Evolutionary conservation across 306 rosid genomes (phyloP).

Genomic region (Herpetospermum pedunculosum): DNA sequence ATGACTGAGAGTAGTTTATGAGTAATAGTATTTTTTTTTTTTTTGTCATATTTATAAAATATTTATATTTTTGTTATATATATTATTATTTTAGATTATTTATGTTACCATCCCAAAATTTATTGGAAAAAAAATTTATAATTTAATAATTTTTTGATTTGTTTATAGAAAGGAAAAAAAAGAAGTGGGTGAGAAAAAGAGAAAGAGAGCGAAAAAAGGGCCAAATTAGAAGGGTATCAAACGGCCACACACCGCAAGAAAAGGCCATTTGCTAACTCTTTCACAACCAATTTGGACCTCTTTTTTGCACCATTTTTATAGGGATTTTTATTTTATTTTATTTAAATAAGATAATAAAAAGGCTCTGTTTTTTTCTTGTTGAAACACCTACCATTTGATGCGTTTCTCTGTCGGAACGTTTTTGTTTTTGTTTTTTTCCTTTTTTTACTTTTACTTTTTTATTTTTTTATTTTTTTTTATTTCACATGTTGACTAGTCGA

Average conservation of each 20-base stretch:
- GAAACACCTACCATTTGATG: background rate
- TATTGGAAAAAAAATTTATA: too few species aligned
- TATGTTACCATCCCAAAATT: too few species aligned
- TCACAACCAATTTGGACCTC: background rate
- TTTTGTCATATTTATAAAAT: too few species aligned
- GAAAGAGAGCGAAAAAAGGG: background rate
- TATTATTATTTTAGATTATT: too few species aligned
- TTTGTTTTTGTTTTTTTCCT: background rate
- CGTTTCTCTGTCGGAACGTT: background rate
- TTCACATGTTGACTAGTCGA: too few species aligned
- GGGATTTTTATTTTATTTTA: too few species aligned
- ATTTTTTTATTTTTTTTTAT: too few species aligned
- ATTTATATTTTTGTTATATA: too few species aligned
- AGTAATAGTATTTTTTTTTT: too few species aligned
- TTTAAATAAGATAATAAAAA: background rate
- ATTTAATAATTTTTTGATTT: background rate
- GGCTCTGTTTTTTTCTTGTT: background rate
- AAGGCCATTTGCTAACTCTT: conserved; percentile 2
- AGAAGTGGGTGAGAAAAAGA: background rate
- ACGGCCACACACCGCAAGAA: background rate
- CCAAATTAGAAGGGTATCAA: background rate
- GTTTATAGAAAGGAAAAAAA: background rate
- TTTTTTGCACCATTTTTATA: background rate
- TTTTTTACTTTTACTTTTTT: too few species aligned
- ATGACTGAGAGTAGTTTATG: too few species aligned